Evolutionary conservation across 495 filamentous ascomycete genomes (phyloP).

Genomic region (Aspergillus heteromorphus): DNA sequence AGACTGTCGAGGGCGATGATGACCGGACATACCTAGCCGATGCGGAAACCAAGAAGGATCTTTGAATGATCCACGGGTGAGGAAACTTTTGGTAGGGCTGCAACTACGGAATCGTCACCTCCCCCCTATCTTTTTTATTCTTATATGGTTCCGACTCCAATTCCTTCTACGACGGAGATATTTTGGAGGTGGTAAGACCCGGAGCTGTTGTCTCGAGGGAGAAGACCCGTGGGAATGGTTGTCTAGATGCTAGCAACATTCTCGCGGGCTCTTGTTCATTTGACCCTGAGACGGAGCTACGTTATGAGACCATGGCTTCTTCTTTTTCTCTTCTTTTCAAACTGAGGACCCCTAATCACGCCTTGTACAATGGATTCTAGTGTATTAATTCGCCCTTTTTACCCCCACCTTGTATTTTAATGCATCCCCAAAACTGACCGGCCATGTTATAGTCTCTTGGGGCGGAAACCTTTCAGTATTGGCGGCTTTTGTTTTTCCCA

Average conservation of each 20-base stretch:
- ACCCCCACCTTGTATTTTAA: background rate
- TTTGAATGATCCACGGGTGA: conserved; percentile 14
- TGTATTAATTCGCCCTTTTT: conserved; percentile 3
- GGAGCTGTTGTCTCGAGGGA: background rate
- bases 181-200: background rate
- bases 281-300: background rate
- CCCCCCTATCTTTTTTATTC: background rate
- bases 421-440: background rate
- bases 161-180: background rate
- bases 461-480: background rate
- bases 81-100: background rate
- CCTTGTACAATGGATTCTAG: conserved; percentile 7
- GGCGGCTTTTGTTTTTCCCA: background rate
- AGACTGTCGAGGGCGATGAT: conserved; percentile 83
- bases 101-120: background rate
- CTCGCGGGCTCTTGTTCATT: no score
- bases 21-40: conserved; percentile 62
- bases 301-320: conserved; percentile 13
- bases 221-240: no score
- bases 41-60: conserved; percentile 38
- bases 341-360: background rate
- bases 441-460: background rate
- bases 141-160: background rate
- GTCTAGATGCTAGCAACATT: no score
- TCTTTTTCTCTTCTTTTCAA: background rate